Conservation (phyloP, 495 filamentous ascomycete species). For the Aspergillus avenaceus region DNA sequence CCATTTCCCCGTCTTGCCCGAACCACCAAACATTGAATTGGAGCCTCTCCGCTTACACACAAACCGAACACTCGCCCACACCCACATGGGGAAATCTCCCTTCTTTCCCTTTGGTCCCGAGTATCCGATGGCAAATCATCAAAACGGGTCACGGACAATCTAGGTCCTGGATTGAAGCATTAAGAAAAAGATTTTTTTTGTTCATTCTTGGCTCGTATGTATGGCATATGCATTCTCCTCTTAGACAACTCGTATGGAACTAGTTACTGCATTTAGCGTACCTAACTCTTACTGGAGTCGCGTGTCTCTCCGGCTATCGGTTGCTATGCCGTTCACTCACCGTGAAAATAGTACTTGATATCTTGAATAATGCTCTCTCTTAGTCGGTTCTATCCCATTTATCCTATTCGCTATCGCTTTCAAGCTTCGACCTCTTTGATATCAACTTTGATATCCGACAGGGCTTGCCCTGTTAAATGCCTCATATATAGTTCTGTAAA, state of each 20-base stretch:
- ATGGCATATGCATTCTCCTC: not conserved
- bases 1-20: slow-evolving; percentile 6
- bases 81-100: slow-evolving; percentile 10
- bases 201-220: not conserved
- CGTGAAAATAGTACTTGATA: not conserved
- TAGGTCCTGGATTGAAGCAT: not conserved
- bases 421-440: not conserved
- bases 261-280: not conserved
- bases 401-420: not conserved
- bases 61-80: not conserved
- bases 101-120: slow-evolving; percentile 14
- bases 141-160: not conserved
- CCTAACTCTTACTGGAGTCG: not conserved
- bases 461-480: not conserved
- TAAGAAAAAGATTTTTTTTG: not conserved
- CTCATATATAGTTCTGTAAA: not conserved
- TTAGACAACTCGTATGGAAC: not conserved
- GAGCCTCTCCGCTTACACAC: slow-evolving; percentile 8
- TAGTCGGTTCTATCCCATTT: not conserved
- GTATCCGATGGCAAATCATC: slow-evolving; percentile 20
- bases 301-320: not conserved
- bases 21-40: slow-evolving; percentile 13
- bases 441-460: not conserved
- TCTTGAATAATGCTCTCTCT: not conserved
- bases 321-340: not conserved